A percentile compares a stretch with the other conserved stretches of the same genome.
phyloP scores from a whole-genome alignment of 176 grass and related monocot genomes.

The Avena sativa region DNA sequence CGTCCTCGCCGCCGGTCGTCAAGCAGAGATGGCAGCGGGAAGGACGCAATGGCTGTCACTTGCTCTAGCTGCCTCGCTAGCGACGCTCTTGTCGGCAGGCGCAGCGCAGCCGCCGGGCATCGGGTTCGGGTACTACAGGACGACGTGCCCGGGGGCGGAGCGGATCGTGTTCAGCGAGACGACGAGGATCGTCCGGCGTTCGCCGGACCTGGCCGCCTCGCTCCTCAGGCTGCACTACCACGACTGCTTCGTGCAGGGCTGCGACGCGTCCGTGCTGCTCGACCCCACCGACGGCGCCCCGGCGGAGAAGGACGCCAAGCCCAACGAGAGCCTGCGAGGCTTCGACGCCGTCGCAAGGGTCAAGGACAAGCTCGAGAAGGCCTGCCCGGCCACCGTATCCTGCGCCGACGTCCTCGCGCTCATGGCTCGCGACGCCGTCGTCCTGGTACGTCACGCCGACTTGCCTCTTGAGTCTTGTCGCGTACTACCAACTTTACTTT shows the following conservation, averaged over 20 bases:
- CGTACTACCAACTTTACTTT: background rate
- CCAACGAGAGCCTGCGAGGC: slow-evolving; percentile 42
- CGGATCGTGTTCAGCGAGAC: slow-evolving; percentile 57
- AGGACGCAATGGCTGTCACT: background rate
- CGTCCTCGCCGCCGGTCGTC: background rate
- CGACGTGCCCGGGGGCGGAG: slow-evolving; percentile 68
- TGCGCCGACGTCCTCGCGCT: slow-evolving; percentile 74
- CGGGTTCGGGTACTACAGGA: slow-evolving; percentile 60
- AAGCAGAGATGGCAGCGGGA: background rate
- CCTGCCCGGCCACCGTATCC: slow-evolving; percentile 71
- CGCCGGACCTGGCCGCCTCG: slow-evolving; percentile 50
- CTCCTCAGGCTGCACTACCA: slow-evolving; percentile 62
- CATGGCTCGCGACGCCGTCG: slow-evolving; percentile 28
- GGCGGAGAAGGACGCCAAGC: slow-evolving; percentile 56
- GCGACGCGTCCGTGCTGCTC: slow-evolving; percentile 50
- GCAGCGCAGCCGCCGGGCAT: slow-evolving; percentile 6
- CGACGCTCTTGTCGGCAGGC: background rate
- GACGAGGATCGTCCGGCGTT: slow-evolving; percentile 40
- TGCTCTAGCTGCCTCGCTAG: slow-evolving; percentile 1
- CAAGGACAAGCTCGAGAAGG: slow-evolving; percentile 61
- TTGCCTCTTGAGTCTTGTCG: background rate
- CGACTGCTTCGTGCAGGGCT: slow-evolving; percentile 58
- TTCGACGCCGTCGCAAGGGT: slow-evolving; percentile 46
- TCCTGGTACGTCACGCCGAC: slow-evolving; percentile 9
- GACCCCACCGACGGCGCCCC: slow-evolving; percentile 38